phyloP scores from a whole-genome alignment of 2,329 filamentous ascomycete genomes.

The Clonostachys rosea region DNA sequence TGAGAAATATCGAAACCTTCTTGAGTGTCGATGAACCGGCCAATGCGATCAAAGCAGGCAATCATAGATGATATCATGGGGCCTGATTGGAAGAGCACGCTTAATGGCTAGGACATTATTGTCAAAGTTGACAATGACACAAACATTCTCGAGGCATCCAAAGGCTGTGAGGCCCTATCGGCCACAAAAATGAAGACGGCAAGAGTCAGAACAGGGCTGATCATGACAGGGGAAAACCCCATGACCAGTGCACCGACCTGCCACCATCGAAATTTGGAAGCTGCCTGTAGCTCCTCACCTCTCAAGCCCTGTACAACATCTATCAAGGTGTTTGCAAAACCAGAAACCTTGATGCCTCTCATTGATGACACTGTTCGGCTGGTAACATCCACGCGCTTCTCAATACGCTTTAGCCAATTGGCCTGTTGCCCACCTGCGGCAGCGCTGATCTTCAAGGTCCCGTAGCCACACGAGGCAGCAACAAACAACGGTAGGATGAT shows the following conservation, averaged over 20 bases:
- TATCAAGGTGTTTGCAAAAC: conserved; percentile 16
- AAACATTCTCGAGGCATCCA: conserved; percentile 20
- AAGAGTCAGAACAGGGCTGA: conserved; percentile 20
- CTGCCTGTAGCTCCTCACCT: conserved; percentile 13
- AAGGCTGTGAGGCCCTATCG: conserved; percentile 13
- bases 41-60: conserved; percentile 21
- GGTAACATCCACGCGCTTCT: conserved; percentile 43
- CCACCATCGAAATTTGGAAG: conserved; percentile 15
- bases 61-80: conserved; percentile 15
- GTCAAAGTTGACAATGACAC: conserved; percentile 20
- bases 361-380: conserved; percentile 45
- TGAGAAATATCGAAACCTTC: not conserved
- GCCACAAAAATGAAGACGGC: conserved; percentile 19
- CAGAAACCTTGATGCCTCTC: conserved; percentile 29
- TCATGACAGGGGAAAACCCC: conserved; percentile 16
- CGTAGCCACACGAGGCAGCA: conserved; percentile 1
- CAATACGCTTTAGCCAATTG: conserved; percentile 39
- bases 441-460: conserved; percentile 7
- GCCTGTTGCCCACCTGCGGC: conserved; percentile 23
- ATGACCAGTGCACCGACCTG: conserved; percentile 16
- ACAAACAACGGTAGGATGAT: conserved; percentile 22
- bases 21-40: conserved; percentile 8
- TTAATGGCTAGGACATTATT: conserved; percentile 18
- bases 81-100: conserved; percentile 14
- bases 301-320: conserved; percentile 14